Conservation (phyloP, 805 yeast genomes). For the Saccharomycopsis babjevae region DNA sequence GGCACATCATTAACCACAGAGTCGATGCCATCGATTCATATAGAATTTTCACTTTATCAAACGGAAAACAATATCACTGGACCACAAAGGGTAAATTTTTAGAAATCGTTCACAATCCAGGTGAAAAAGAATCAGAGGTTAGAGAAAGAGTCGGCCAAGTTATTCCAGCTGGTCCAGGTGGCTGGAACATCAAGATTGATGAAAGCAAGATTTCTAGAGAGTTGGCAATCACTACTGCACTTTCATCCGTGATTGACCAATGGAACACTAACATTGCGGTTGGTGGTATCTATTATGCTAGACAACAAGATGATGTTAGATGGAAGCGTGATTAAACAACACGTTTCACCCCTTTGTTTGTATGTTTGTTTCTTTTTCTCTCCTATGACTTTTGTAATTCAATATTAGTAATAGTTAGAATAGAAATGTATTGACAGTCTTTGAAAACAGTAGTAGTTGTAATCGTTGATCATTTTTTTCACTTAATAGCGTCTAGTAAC, state of each 20-base stretch:
- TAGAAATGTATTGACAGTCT: conserved; percentile 1
- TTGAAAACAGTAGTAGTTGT: not conserved
- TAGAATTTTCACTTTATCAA: conserved; percentile 49
- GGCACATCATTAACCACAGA: conserved; percentile 50
- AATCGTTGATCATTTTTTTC: too few species aligned
- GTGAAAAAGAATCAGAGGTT: conserved; percentile 55
- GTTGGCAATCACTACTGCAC: conserved; percentile 48
- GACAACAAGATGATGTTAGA: conserved; percentile 39
- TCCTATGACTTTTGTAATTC: not conserved
- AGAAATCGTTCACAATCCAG: conserved; percentile 47
- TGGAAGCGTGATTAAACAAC: conserved; percentile 42
- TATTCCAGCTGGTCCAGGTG: conserved; percentile 40
- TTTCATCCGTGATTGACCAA: conserved; percentile 53
- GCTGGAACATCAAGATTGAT: conserved; percentile 47
- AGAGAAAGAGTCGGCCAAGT: conserved; percentile 56
- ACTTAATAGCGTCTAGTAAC: too few species aligned
- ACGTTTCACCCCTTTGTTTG: not conserved
- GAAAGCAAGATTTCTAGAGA: conserved; percentile 47
- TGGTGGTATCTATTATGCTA: conserved; percentile 56
- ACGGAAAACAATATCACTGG: conserved; percentile 58
- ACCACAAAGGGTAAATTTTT: conserved; percentile 47
- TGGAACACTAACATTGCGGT: conserved; percentile 54
- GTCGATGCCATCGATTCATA: conserved; percentile 55
- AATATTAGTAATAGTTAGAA: conserved; percentile 1
- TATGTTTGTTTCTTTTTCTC: not conserved